These are phyloP conservation scores for Flaveria ramosissima DNA, from an alignment of 129 eudicot genomes.

Conservation along the genomic window DNA sequence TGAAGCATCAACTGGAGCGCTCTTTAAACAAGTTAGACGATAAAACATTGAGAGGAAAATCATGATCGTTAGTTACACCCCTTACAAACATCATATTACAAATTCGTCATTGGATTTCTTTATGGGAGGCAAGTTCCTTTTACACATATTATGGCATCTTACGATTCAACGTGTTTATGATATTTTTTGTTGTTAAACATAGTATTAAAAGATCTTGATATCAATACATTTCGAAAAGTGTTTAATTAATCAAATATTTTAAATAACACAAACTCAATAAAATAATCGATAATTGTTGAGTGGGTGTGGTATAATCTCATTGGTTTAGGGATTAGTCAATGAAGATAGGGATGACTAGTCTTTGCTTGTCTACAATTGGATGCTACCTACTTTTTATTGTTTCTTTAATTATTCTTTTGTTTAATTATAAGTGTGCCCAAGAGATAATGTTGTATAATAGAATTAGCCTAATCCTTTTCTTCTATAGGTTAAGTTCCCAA, in stretches of 20 bases:
- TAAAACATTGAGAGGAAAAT: no score
- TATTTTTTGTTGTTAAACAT: no score
- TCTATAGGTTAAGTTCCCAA: conserved; percentile 12
- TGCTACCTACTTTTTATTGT: conserved; percentile 34
- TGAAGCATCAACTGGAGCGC: no score
- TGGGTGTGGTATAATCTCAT: conserved; percentile 37
- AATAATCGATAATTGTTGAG: conserved; percentile 15
- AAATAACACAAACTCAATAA: neutral
- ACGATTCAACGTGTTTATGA: no score
- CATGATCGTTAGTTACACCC: no score
- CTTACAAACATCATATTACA: no score
- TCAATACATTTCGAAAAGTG: no score
- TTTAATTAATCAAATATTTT: neutral
- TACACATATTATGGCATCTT: no score
- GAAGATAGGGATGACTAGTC: conserved; percentile 21
- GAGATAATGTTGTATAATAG: conserved; percentile 36
- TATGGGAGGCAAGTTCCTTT: no score
- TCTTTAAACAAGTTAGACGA: no score
- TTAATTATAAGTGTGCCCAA: conserved; percentile 13
- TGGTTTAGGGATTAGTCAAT: conserved; percentile 27
- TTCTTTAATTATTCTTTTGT: neutral
- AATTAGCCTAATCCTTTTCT: conserved; percentile 21
- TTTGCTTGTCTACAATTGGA: conserved; percentile 36
- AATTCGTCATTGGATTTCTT: no score
- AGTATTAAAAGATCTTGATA: neutral